Conservation (phyloP, 768 basidiomycete species). For the Trametes cinnabarina region DNA sequence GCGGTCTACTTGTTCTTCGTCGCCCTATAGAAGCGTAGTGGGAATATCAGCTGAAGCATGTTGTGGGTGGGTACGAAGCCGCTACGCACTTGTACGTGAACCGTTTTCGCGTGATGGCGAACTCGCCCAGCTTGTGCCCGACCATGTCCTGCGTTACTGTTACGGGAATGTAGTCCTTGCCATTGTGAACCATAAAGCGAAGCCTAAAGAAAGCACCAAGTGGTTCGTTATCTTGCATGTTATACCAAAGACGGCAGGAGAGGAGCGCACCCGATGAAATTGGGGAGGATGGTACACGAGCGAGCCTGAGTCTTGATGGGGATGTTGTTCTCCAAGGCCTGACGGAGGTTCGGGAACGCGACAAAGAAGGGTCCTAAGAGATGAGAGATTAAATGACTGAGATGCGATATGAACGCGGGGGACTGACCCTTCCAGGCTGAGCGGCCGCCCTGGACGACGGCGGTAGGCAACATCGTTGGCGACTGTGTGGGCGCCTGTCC, state of each 20-base stretch:
- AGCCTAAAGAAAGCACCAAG: conserved; percentile 61
- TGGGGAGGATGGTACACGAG: conserved; percentile 90
- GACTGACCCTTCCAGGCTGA: conserved; percentile 82
- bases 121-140: conserved; percentile 96
- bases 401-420: neutral
- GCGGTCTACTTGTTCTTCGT: conserved; percentile 42
- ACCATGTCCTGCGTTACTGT: conserved; percentile 96
- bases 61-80: too few relatives aligned
- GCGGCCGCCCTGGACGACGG: conserved; percentile 58
- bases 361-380: conserved; percentile 87
- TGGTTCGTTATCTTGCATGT: too few relatives aligned
- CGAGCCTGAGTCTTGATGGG: conserved; percentile 87
- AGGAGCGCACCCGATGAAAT: conserved; percentile 83
- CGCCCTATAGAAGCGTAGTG: conserved; percentile 26
- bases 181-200: conserved; percentile 92
- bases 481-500: neutral
- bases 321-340: conserved; percentile 77
- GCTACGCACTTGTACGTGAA: conserved; percentile 79
- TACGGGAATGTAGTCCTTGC: conserved; percentile 85
- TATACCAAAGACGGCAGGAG: neutral
- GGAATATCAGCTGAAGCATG: too few relatives aligned
- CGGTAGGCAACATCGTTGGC: conserved; percentile 58
- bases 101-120: conserved; percentile 83
- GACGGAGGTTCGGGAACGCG: conserved; percentile 82
- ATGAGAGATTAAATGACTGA: neutral